Base-by-base conservation (phyloP, 352 stramenopile species). In the Globisporangium cystogenes region DNA sequence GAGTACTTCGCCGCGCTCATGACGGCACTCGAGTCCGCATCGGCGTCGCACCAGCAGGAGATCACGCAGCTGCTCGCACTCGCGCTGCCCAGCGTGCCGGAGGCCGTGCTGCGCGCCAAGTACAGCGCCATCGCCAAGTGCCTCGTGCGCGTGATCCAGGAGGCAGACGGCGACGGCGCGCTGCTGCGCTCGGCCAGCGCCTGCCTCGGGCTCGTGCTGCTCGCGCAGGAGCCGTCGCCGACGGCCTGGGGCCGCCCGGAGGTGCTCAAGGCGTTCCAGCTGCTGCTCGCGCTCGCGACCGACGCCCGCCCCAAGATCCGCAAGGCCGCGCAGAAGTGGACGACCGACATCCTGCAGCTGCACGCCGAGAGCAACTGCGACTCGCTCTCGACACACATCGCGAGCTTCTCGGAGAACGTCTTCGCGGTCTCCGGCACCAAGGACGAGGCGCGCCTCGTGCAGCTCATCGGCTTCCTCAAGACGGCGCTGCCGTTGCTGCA, bases 1-100 rank as follows among this genome's bases (percentile, higher is more conserved):
- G 84, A 94, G 70, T 94, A 94, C 59, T 94, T 94, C 53, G 84
- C 84, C 14, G 81, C 84, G 53, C 71, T 94, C 51, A 93, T 94
- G 84, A 94, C 84, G 18, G 84, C 79, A 48, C 70, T 94, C 51
- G 84, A 94, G 61, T 78, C 81, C 1, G 78, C 76, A 6, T 70
- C 72, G 24, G 68, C 74, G 46, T 83, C 82, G 43, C 84, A 94
- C 55, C 74, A 86, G 48, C 74, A 90, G 53, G 80, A 93, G 58
- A 74, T 92, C 51, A 62, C 80, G 47, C 76, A 89, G 60, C 60
- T 94, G 52, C 74, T 94, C 44, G 71, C 75, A 11, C 84, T 88
- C 48, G 82, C 87, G 51, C 62, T 95, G 64, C 84, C 82, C 3
- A 67, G 76, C 44, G 74, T 88, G 20, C 78, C 82, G 0, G 74